phyloP scores from a whole-genome alignment of 345 rosid species.

The Eucalyptus cloeziana region DNA sequence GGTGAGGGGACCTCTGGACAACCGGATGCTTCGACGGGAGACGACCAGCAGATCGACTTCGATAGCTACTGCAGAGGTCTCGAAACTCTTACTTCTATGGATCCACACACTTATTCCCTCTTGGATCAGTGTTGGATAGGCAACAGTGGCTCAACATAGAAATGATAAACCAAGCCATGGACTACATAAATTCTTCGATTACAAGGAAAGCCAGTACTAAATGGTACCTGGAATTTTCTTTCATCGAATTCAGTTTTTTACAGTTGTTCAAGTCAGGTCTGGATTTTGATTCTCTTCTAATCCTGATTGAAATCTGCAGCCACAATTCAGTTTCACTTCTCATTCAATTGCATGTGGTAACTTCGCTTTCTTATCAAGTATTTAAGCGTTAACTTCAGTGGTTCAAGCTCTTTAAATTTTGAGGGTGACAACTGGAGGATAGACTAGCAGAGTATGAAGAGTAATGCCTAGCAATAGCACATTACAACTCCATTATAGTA shows the following conservation, averaged over 20 bases:
- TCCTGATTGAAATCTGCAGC: background rate
- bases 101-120: constrained; percentile 6
- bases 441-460: background rate
- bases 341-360: background rate
- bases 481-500: background rate
- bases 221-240: background rate
- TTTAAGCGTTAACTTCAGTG: background rate
- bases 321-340: background rate
- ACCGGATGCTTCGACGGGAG: background rate
- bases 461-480: background rate
- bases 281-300: background rate
- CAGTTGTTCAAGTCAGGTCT: background rate
- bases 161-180: background rate
- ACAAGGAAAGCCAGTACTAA: background rate
- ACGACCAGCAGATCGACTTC: background rate
- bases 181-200: background rate
- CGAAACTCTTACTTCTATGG: constrained; percentile 9
- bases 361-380: background rate
- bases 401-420: background rate
- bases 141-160: background rate
- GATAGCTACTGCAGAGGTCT: constrained; percentile 26
- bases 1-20: background rate
- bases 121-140: background rate
- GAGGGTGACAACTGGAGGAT: background rate
- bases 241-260: background rate